Conservation (phyloP, 2,329 filamentous ascomycete genomes). For the Alternaria conjuncta region DNA sequence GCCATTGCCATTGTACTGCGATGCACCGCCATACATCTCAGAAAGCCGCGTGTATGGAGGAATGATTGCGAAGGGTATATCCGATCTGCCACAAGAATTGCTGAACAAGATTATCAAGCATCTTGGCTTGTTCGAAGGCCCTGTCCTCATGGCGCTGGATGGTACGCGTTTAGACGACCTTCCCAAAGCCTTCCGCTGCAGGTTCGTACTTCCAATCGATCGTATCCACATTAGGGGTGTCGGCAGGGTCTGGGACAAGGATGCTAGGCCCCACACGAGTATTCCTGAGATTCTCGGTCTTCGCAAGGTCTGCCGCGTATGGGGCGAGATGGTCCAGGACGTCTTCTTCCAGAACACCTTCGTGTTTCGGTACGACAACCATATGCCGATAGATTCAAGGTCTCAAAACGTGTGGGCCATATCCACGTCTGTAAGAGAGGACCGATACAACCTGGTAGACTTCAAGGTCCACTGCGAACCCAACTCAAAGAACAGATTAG, state of each 20-base stretch:
- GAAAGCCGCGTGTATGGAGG: background rate
- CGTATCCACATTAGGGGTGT: too few relatives aligned
- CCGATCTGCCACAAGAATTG: background rate
- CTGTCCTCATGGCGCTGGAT: background rate
- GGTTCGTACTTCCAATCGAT: too few relatives aligned
- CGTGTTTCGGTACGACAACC: background rate
- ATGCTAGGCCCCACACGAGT: too few relatives aligned
- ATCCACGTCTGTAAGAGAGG: background rate
- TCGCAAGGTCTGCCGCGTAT: background rate
- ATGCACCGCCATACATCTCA: background rate
- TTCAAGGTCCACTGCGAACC: background rate
- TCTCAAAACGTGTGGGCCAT: background rate
- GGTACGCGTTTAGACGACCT: too few relatives aligned
- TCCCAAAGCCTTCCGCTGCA: too few relatives aligned
- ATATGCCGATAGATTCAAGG: background rate
- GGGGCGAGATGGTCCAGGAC: background rate
- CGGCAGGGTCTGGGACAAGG: too few relatives aligned
- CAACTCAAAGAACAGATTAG: background rate
- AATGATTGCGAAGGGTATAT: background rate
- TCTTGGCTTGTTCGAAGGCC: background rate
- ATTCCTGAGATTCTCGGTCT: background rate
- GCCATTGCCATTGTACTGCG: background rate
- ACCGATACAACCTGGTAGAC: background rate
- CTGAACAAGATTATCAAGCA: background rate
- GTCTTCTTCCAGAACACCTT: background rate